These are phyloP conservation scores for Wickerhamiella kazuoi DNA, from an alignment of 805 yeast genomes.

Conservation along the genomic window DNA sequence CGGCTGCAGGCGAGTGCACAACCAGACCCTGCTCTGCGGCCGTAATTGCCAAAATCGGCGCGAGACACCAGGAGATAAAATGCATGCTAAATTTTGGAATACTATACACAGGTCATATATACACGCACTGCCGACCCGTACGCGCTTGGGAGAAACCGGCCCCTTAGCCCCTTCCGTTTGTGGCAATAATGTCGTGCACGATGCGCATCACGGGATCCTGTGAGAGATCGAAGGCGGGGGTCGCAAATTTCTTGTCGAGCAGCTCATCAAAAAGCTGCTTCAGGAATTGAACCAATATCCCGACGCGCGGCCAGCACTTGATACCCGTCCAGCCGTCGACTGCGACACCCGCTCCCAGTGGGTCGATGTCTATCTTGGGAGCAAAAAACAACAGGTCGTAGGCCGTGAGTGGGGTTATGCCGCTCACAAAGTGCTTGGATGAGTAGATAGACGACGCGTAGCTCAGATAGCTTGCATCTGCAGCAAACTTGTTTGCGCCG, in stretches of 20 bases:
- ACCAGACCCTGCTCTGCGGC: background rate
- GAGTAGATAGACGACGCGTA: conserved; percentile 45
- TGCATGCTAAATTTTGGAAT: too few species aligned
- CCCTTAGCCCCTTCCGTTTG: conserved; percentile 14
- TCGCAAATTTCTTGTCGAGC: conserved; percentile 41
- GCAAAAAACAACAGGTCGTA: conserved; percentile 67
- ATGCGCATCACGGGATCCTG: conserved; percentile 16
- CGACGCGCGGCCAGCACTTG: conserved; percentile 87
- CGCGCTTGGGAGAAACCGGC: too few species aligned
- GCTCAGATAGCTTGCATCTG: conserved; percentile 33
- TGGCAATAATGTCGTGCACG: conserved; percentile 19
- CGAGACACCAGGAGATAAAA: too few species aligned
- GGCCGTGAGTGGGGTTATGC: conserved; percentile 62
- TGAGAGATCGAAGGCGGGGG: conserved; percentile 24
- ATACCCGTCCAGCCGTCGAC: conserved; percentile 82
- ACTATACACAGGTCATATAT: background rate
- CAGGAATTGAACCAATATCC: conserved; percentile 60
- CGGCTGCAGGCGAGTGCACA: background rate
- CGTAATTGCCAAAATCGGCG: background rate
- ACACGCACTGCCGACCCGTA: background rate
- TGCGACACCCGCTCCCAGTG: conserved; percentile 61
- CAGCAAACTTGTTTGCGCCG: conserved; percentile 26
- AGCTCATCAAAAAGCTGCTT: conserved; percentile 49
- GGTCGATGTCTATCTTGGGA: conserved; percentile 34
- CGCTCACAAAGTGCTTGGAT: conserved; percentile 49